Base-by-base conservation (phyloP, 106 monocot species). In the Dendrobium officinale region DNA sequence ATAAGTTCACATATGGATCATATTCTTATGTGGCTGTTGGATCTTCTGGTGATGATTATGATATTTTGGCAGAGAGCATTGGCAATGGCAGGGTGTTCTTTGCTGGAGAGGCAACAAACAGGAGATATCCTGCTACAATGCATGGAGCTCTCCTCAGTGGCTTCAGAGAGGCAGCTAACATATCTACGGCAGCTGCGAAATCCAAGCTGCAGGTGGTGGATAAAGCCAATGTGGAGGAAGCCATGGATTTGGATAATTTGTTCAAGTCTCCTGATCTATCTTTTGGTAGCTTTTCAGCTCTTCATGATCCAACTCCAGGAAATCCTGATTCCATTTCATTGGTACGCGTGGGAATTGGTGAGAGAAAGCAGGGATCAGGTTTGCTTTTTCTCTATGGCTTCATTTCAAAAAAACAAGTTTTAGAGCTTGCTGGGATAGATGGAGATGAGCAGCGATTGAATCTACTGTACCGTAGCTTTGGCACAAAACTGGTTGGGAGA, bases 21-120 rank as follows among this genome's bases (percentile, higher is more conserved):
- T 99, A 99, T 51, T 95, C 95, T 4, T 99, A 99, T 84, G 89
- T 99, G 47, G 86, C 91, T 44, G 80, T 99, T 83, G 98, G 98
- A 0, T 83, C 95, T 78, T 95, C 98, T n/a, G 98, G 98, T 18
- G 98, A 99, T 85, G 98, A 99, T 72, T 99, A 99, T 77, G 98
- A 99, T 84, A 59, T 99, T 84, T 86, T 99, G 37, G 92, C 91
- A 15, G 95, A 99, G 79, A 87, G 86, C 75, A 85, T 93, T 19
- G 88, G 93, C 0, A 85, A 90, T 80, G 95, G 89, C 29, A 89
- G 92, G 85, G 89, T 99, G 42, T 99, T 95, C 83, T 99, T 99
- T 80, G 95, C 98, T 33, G 98, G 98, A 40, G 98, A 99, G 85
- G 98, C 98, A 19, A 99, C 98, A 45, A 99, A 95, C 67, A 41